Base-by-base conservation (phyloP, 176 grass and related monocot species). In the Triticum timopheevii region DNA sequence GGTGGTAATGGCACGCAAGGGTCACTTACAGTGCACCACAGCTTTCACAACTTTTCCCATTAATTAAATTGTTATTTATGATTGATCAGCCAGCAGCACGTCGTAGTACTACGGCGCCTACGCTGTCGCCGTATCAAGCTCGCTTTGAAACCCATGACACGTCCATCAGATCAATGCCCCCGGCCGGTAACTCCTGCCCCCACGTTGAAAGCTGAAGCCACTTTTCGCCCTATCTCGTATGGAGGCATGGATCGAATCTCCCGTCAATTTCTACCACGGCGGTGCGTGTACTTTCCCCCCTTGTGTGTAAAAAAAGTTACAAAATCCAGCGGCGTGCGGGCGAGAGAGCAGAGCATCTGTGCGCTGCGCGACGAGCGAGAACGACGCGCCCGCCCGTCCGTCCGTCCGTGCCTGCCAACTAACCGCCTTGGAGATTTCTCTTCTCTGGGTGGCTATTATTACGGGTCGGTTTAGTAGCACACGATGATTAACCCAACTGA, bases 391-490 rank as follows among this genome's bases (percentile, higher is more conserved):
- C 36, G 35, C 6, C 39, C 31, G 31, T 31, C 31, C 66, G 15
- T 68, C 30, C 30, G 33, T 22, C 33, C 67, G 54, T 58, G 54
- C 54, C 2, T 56, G 52, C 69, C 78, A 82, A 74, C 84, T 31
- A 84, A 86, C 83, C 27, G 45, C 84, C 86, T 86, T 88, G 9
- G 28, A 39, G 47, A 78, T 62, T 54, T 17, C 50, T 17, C 50
- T 54, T 17, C 16, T 54, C 6, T 2, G 50, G 50, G 6, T 7
- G 23, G 23, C 31, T 80, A 77, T 45, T 76, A 44, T 44, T 44
- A 76, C n/a, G 70, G 82, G 25, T 47, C 56, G 47, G 35, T 86
- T 52, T 52, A 6, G 1, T 5, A 52, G 15, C 40, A 73, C 67
- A 61, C 16, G 68, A 80, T 83, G 39, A 78, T 71, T 66, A 76